Percentiles rank a stretch among this genome's conserved stretches.
Evolutionary conservation across 2,329 filamentous ascomycete species (phyloP).

Genomic region (Blumeria hordei): DNA sequence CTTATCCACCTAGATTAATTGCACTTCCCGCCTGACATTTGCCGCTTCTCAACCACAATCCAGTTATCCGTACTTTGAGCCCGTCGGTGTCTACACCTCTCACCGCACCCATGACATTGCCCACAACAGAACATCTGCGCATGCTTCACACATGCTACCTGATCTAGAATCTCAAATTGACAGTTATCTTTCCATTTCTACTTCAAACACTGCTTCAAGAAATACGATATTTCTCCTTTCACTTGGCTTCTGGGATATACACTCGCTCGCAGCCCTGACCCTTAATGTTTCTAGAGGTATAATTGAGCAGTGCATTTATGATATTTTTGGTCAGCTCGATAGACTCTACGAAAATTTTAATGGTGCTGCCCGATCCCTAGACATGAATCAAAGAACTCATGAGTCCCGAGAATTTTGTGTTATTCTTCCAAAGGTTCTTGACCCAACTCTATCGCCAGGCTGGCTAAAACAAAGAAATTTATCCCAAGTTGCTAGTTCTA

Average conservation of each 20-base stretch:
- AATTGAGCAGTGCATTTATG: slow-evolving; percentile 6
- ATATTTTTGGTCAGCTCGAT: slow-evolving; percentile 12
- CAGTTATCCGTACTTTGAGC: slow-evolving; percentile 6
- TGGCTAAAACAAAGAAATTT: slow-evolving; percentile 22
- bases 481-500: slow-evolving; percentile 22
- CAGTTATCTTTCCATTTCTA: slow-evolving; percentile 9
- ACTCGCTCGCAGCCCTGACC: slow-evolving; percentile 10
- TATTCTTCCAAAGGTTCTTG: slow-evolving; percentile 26
- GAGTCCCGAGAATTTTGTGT: slow-evolving; percentile 20
- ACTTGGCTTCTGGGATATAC: slow-evolving; percentile 15
- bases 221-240: slow-evolving; percentile 13
- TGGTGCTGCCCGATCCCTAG: slow-evolving; percentile 2
- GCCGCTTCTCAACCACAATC: slow-evolving; percentile 9
- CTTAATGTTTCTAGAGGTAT: slow-evolving; percentile 4
- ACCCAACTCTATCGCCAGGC: slow-evolving; percentile 28
- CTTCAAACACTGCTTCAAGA: slow-evolving; percentile 2
- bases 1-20: slow-evolving; percentile 10
- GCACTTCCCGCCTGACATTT: slow-evolving; percentile 11
- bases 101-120: slow-evolving; percentile 7
- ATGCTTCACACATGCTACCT: slow-evolving; percentile 6
- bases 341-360: slow-evolving; percentile 9
- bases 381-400: not conserved
- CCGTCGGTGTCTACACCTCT: slow-evolving; percentile 10
- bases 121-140: not conserved
- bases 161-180: slow-evolving; percentile 12